Evolutionary conservation across 371 early-diverging fungal genomes (phyloP).

Genomic region (Blakeslea trispora): DNA sequence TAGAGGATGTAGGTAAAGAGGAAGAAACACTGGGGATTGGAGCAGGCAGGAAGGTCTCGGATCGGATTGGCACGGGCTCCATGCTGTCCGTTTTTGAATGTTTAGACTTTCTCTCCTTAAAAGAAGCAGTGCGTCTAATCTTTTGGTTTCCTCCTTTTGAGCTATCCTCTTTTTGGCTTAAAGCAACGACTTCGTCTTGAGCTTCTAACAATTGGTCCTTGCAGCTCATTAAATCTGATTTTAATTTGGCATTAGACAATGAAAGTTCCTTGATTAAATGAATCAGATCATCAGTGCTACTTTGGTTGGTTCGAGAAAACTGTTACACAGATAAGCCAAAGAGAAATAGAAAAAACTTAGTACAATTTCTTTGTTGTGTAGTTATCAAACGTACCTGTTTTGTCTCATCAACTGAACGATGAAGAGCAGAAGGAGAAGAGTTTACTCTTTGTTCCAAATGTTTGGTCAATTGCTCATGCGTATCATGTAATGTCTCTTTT

Average conservation of each 20-base stretch:
- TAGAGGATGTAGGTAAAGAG: slow-evolving; percentile 22
- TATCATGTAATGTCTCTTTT: slow-evolving; percentile 21
- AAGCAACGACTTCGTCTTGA: slow-evolving; percentile 28
- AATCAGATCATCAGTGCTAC: slow-evolving; percentile 15
- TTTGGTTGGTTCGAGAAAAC: too few species aligned
- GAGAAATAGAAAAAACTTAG: too few species aligned
- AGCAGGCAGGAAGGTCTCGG: slow-evolving; percentile 7
- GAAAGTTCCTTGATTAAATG: slow-evolving; percentile 48
- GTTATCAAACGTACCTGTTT: too few species aligned
- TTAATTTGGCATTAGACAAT: slow-evolving; percentile 42
- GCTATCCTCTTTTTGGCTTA: slow-evolving; percentile 14
- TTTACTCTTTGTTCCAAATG: slow-evolving; percentile 14
- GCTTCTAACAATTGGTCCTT: slow-evolving; percentile 43
- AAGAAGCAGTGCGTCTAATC: slow-evolving; percentile 9
- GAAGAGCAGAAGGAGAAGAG: too few species aligned
- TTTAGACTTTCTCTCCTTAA: slow-evolving; percentile 5
- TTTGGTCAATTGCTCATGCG: slow-evolving; percentile 24
- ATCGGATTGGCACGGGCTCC: background rate
- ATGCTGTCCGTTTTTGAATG: too few species aligned
- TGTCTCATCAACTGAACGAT: background rate
- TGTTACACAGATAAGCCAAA: too few species aligned
- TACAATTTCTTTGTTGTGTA: too few species aligned
- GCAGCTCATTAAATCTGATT: slow-evolving; percentile 36
- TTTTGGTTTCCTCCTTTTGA: slow-evolving; percentile 3
- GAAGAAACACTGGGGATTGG: slow-evolving; percentile 17